Conservation (phyloP, 129 eudicot genomes). For the Oenanthe sinensis region DNA sequence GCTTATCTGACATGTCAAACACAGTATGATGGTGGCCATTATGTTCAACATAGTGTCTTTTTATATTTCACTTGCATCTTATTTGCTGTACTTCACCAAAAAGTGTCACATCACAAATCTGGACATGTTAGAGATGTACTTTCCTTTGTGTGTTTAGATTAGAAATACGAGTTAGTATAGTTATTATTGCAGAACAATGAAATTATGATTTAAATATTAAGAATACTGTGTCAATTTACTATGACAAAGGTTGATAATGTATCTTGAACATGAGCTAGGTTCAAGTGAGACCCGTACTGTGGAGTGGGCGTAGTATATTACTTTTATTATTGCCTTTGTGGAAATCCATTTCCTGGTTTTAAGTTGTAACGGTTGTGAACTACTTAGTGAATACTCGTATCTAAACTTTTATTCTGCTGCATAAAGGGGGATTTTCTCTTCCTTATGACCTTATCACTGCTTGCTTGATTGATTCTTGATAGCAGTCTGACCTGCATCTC, state of each 20-base stretch:
- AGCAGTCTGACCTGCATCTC: conserved; percentile 9
- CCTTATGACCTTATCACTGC: not conserved
- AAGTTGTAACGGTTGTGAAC: not conserved
- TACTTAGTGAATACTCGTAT: not conserved
- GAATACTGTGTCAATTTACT: not conserved
- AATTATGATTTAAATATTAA: not conserved
- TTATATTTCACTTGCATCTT: not conserved
- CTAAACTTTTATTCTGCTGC: not conserved
- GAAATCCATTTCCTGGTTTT: not conserved
- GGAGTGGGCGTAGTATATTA: not conserved
- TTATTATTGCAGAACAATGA: not conserved
- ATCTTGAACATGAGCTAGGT: not conserved
- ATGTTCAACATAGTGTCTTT: not conserved
- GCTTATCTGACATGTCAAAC: not conserved
- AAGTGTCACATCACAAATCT: not conserved
- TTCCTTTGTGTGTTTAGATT: not conserved
- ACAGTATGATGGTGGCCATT: not conserved
- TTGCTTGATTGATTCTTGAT: not conserved
- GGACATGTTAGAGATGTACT: not conserved
- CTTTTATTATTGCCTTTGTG: not conserved
- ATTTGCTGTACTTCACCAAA: not conserved
- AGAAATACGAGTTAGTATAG: not conserved
- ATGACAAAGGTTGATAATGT: not conserved
- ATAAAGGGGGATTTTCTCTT: not conserved
- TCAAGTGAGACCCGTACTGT: not conserved